phyloP scores from a whole-genome alignment of 768 basidiomycete genomes.

The Tulasnella sp. region DNA sequence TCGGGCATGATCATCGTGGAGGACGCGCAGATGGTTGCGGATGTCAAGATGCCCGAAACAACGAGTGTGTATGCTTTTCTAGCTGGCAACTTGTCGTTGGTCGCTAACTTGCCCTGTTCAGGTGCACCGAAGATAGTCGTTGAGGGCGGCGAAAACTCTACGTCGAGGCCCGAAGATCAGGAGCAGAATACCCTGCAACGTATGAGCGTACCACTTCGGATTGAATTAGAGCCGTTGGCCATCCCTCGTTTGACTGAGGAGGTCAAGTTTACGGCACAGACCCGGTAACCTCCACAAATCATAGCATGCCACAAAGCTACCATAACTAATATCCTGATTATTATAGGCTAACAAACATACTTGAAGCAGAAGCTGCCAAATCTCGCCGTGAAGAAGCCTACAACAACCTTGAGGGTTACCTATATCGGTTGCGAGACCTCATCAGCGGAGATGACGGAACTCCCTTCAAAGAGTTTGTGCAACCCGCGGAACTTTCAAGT shows the following conservation, averaged over 20 bases:
- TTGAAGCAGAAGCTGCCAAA: conserved; percentile 66
- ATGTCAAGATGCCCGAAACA: conserved; percentile 48
- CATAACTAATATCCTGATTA: background rate
- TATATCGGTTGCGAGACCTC: conserved; percentile 84
- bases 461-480: conserved; percentile 81
- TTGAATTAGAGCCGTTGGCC: conserved; percentile 52
- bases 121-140: conserved; percentile 21
- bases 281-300: conserved; percentile 40
- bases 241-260: conserved; percentile 65
- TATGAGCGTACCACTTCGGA: conserved; percentile 54
- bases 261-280: conserved; percentile 63
- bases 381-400: conserved; percentile 76
- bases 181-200: background rate
- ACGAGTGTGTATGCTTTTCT: conserved; percentile 40
- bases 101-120: conserved; percentile 28
- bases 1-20: conserved; percentile 76
- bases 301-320: no score
- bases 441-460: conserved; percentile 55
- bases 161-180: conserved; percentile 11
- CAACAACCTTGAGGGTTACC: conserved; percentile 82
- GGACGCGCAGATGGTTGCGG: conserved; percentile 69
- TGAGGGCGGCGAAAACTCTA: no score
- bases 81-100: conserved; percentile 39
- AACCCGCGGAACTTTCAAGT: conserved; percentile 53
- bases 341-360: conserved; percentile 64